phyloP scores from a whole-genome alignment of 495 filamentous ascomycete species.

The Tricharina praecox region DNA sequence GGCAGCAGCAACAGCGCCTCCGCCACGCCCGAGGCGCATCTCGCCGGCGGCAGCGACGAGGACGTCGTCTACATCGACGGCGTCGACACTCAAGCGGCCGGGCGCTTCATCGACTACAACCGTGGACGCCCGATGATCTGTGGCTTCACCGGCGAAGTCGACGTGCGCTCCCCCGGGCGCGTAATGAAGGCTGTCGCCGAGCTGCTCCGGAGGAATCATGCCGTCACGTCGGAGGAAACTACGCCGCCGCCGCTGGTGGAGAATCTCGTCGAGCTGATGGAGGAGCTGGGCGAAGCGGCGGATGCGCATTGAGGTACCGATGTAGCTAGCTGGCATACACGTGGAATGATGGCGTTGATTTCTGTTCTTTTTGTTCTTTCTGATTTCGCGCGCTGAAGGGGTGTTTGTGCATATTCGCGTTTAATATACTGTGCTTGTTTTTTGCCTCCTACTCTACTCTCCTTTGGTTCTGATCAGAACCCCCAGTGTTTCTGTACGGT shows the following conservation, averaged over 20 bases:
- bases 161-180: slow-evolving; percentile 30
- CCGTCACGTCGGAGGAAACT: neutral
- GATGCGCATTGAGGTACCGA: too few species aligned
- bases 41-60: neutral
- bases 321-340: too few species aligned
- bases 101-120: slow-evolving; percentile 34
- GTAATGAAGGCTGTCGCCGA: slow-evolving; percentile 35
- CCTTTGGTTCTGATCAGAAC: too few species aligned
- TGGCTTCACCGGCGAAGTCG: slow-evolving; percentile 17
- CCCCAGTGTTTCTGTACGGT: too few species aligned
- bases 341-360: too few species aligned
- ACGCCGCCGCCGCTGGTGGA: slow-evolving; percentile 35
- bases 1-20: too few species aligned
- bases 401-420: too few species aligned
- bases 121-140: slow-evolving; percentile 33
- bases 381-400: too few species aligned
- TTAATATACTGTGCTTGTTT: too few species aligned
- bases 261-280: slow-evolving; percentile 40
- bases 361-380: too few species aligned
- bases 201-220: slow-evolving; percentile 34
- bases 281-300: slow-evolving; percentile 34
- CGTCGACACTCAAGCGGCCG: slow-evolving; percentile 30
- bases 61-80: slow-evolving; percentile 30
- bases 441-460: too few species aligned
- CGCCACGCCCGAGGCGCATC: too few species aligned